Evolutionary conservation across 176 grass and related monocot genomes (phyloP).

Genomic region (Alloteropsis semialata): DNA sequence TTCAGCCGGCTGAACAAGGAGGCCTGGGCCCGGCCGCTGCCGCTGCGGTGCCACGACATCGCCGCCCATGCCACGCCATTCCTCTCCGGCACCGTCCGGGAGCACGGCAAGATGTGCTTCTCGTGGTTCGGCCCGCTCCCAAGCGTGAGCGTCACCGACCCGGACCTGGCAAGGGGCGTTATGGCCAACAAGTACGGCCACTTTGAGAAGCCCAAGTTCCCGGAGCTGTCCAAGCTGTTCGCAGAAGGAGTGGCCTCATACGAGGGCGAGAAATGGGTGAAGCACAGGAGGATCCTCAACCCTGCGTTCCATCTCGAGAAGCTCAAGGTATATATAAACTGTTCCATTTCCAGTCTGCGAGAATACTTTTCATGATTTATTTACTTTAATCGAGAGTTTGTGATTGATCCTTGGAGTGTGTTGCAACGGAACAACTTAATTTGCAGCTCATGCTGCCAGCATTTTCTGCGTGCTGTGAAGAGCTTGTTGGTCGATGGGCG

Average conservation of each 20-base stretch:
- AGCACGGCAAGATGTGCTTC: too few relatives aligned
- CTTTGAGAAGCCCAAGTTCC: conserved; percentile 18
- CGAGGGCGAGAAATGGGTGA: conserved; percentile 54
- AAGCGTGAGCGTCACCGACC: conserved; percentile 28
- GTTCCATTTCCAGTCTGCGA: too few relatives aligned
- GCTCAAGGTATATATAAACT: conserved; percentile 48
- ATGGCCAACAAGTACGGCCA: conserved; percentile 26
- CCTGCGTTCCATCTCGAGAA: conserved; percentile 62
- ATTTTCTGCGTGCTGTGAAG: conserved; percentile 50
- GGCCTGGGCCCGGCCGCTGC: conserved; percentile 22
- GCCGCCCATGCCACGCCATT: background rate
- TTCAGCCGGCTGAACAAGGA: too few relatives aligned
- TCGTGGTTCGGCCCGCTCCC: too few relatives aligned
- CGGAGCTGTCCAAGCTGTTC: too few relatives aligned
- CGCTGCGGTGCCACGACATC: background rate
- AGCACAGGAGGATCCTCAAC: conserved; percentile 55
- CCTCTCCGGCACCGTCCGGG: background rate
- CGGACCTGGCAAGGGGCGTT: conserved; percentile 32
- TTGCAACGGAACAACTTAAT: too few relatives aligned
- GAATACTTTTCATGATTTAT: too few relatives aligned
- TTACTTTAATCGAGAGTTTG: too few relatives aligned
- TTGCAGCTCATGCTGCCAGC: conserved; percentile 61
- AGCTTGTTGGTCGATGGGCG: conserved; percentile 51
- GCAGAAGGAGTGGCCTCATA: too few relatives aligned
- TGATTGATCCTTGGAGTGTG: background rate